Base-by-base conservation (phyloP, 495 filamentous ascomycete genomes). In the Trypethelium eluteriae region DNA sequence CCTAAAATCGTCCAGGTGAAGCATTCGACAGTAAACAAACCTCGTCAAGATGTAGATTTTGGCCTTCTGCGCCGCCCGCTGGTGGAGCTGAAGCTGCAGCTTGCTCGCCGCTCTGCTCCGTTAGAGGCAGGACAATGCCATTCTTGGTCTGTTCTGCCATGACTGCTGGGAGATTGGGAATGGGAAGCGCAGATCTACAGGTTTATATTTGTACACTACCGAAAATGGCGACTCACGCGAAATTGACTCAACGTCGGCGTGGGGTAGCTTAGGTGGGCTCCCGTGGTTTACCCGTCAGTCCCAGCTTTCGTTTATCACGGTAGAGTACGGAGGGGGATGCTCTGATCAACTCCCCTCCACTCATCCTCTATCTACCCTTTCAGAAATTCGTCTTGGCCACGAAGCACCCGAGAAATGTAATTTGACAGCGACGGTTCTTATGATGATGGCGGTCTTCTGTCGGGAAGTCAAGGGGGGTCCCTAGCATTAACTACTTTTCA, bases 1-100 rank as follows among this genome's bases (percentile, higher is more conserved):
- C 18, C 25, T 5, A 18, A 12, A 14, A 5, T 5, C 16, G 9
- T 18, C 16, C 14, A 5, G 5, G 5, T 11, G 49, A 53, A 14
- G 49, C 25, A 25, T 12, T 12, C 25, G n/a, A 18, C 0, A 16
- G 9, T 53, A 53, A 53, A 18, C 49, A 53, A 53, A 53, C 49
- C 49, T 53, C 49, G 2, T 53, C 49, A 18, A 53, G 49, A 18
- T 53, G 49, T 12, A 53, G 16, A 53, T 53, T 53, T 53, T 53
- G 49, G 5, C 49, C 49, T 53, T 53, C 49, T 5, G 49, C 25
- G 5, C 49, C 49, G n/a, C 10, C n/a, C 16, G 49, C 25, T 25
- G 25, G 25, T 25, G 25, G 25, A 12, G 49, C 49, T 53, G 49
- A 53, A 18, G 49, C 49, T 18, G 49, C n/a, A 14, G 49, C 10